Conservation (phyloP, 1,284 basidiomycete species). For the Fomitopsis schrenkii region DNA sequence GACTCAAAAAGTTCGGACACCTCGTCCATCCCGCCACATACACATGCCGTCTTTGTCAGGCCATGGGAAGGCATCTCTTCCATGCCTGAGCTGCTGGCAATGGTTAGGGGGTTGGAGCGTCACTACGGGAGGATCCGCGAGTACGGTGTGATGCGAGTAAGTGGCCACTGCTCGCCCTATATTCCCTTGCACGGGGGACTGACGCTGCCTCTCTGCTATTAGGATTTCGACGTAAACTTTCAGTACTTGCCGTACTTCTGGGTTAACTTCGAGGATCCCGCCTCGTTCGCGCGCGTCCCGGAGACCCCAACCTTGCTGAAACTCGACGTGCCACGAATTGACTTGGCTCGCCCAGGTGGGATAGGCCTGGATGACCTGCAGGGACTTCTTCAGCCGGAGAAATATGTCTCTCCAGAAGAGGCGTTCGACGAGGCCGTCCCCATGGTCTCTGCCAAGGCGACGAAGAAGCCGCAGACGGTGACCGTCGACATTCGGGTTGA, state of each 20-base stretch:
- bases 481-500: slow-evolving; percentile 19
- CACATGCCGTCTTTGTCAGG: slow-evolving; percentile 31
- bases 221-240: slow-evolving; percentile 45
- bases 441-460: background rate
- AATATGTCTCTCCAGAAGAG: background rate
- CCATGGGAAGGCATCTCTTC: slow-evolving; percentile 34
- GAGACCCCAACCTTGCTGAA: slow-evolving; percentile 11
- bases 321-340: slow-evolving; percentile 19
- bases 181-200: too few relatives aligned
- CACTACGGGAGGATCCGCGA: slow-evolving; percentile 51
- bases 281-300: slow-evolving; percentile 34
- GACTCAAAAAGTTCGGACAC: background rate
- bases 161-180: slow-evolving; percentile 14
- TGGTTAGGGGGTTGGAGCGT: slow-evolving; percentile 50
- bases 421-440: background rate
- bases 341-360: slow-evolving; percentile 25
- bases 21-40: background rate
- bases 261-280: slow-evolving; percentile 40
- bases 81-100: slow-evolving; percentile 44
- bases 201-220: background rate
- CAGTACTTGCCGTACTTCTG: slow-evolving; percentile 38
- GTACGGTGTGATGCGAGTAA: slow-evolving; percentile 43
- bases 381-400: slow-evolving; percentile 12
- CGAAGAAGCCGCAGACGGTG: slow-evolving; percentile 3
- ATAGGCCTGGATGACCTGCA: slow-evolving; percentile 31